Base-by-base conservation (phyloP, 2,329 filamentous ascomycete genomes). In the Pestalotiopsis fici region DNA sequence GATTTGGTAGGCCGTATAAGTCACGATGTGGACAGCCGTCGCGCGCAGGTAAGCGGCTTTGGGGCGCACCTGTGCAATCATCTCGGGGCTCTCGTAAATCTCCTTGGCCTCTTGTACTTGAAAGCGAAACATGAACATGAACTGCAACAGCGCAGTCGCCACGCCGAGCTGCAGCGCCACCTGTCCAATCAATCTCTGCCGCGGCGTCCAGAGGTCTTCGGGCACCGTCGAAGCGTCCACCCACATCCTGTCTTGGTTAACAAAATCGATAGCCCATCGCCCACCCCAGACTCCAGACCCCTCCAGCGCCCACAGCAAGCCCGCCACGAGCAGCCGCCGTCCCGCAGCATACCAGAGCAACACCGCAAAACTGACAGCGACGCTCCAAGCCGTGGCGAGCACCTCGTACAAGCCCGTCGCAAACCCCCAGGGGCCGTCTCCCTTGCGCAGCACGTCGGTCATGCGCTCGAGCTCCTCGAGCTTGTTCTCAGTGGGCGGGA, bases 1-100 rank as follows among this genome's bases (percentile, higher is more conserved):
- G 2, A 74, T 12, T 37, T 76, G 75, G 59, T 76, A 75, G 1
- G 70, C 71, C 18, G 73, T 76, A 27, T 72, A 73, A 50, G 73
- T 67, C 7, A 76, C 3, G 3, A 76, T 27, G 39, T 76, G 75
- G 66, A 72, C 69, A 2, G 70, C 65, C 0, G 71, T 73, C n/a
- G 74, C 72, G 59, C 73, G 70, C 28, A 73, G 57, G 15, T 15
- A 23, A 6, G 25, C 9, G 6, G 39, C 47, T 11, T 27, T n/a
- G 9, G 61, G 43, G 21, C 47, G 25, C 1, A 23, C 12, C 27
- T 3, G 3, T 3, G 54, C 47, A 12, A 21, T 13, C 43, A 54
- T 35, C 21, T 64, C 39, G 27, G 13, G n/a, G 25, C 18, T 25
- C 61, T 25, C n/a, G 43, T 64, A 28, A 12, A 64, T 55, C 47